A percentile compares a stretch with the other conserved stretches of the same genome.
Evolutionary conservation across 164 flowering plant genomes (phyloP).

Genomic region (Liquidambar formosana): DNA sequence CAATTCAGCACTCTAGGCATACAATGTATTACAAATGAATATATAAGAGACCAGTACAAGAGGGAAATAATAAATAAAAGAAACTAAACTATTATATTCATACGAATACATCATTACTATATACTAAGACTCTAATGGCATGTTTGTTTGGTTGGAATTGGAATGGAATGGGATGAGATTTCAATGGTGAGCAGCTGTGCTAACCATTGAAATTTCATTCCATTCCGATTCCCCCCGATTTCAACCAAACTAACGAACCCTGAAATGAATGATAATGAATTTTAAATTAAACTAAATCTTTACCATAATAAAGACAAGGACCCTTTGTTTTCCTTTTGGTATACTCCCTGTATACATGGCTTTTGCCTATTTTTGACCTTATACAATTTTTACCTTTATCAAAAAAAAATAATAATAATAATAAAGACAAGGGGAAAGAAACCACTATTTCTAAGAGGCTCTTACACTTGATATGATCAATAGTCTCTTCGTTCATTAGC

Average conservation of each 20-base stretch:
- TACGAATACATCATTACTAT: background rate
- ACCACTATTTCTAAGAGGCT: background rate
- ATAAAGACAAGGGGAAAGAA: background rate
- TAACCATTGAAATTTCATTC: too few relatives aligned
- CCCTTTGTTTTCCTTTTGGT: too few relatives aligned
- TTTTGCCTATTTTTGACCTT: too few relatives aligned
- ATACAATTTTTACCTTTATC: too few relatives aligned
- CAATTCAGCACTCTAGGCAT: background rate
- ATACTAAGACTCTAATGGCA: background rate
- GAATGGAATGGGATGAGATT: too few relatives aligned
- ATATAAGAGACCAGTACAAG: background rate
- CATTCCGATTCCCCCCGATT: too few relatives aligned
- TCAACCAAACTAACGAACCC: too few relatives aligned
- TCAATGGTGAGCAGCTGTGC: too few relatives aligned
- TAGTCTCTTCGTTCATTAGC: slow-evolving; percentile 85
- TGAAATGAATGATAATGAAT: background rate
- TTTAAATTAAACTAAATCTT: background rate
- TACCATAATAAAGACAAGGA: too few relatives aligned
- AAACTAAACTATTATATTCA: background rate
- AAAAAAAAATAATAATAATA: too few relatives aligned
- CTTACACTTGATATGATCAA: slow-evolving; percentile 88
- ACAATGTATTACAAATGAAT: background rate
- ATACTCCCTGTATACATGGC: too few relatives aligned
- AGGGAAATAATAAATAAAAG: background rate
- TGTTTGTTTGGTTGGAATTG: too few relatives aligned